Evolutionary conservation across 352 stramenopile genomes (phyloP).

Genomic region (Pythium folliculosum): DNA sequence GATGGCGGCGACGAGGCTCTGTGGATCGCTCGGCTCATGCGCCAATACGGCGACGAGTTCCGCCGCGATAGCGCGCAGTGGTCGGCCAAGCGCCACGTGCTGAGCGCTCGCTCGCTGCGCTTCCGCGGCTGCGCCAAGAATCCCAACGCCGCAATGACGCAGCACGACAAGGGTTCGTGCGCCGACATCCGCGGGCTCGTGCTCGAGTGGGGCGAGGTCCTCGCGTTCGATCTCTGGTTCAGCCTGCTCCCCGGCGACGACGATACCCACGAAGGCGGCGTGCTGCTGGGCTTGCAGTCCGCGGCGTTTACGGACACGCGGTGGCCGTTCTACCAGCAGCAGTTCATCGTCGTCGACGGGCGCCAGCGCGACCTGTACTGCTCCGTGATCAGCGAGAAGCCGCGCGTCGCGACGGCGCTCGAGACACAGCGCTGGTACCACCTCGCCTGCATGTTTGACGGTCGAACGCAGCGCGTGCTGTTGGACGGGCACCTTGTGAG

Average conservation of each 20-base stretch:
- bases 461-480: slow-evolving; percentile 43
- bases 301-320: slow-evolving; percentile 18
- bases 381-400: slow-evolving; percentile 36
- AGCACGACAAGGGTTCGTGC: slow-evolving; percentile 6
- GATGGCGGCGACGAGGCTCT: background rate
- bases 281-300: slow-evolving; percentile 48
- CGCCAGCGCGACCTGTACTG: slow-evolving; percentile 39
- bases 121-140: slow-evolving; percentile 7
- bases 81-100: slow-evolving; percentile 2
- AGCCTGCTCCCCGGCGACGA: slow-evolving; percentile 29
- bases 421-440: slow-evolving; percentile 62
- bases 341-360: slow-evolving; percentile 43
- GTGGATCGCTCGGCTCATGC: background rate
- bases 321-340: slow-evolving; percentile 46
- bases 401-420: slow-evolving; percentile 43
- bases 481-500: slow-evolving; percentile 57
- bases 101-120: slow-evolving; percentile 1
- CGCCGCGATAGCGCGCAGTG: background rate
- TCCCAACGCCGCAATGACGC: background rate
- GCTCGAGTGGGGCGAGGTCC: slow-evolving; percentile 24
- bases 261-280: slow-evolving; percentile 24
- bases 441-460: slow-evolving; percentile 55
- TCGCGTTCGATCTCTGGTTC: slow-evolving; percentile 48
- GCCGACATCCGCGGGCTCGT: slow-evolving; percentile 3
- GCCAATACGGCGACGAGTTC: background rate